Evolutionary conservation across 257 asterid species (phyloP), one percentile per base, ranked within the genome.

Genomic region (Nicotiana knightiana): DNA sequence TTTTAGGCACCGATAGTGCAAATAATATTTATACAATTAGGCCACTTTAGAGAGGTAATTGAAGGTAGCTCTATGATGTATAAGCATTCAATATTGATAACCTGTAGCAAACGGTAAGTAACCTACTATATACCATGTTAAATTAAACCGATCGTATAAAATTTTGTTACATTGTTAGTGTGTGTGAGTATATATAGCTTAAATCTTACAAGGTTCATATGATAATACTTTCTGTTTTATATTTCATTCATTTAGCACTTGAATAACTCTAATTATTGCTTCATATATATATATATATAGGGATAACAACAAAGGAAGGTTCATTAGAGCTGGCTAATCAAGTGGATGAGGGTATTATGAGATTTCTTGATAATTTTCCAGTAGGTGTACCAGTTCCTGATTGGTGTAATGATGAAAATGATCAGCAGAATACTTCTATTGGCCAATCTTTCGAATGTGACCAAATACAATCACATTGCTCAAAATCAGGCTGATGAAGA

Each of bases 301-400:
- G 32, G 7, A 46, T 35, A 75, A 86, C 84, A 32, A 30, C 37
- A 12, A 57, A 48, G 33, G 82, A 79, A 63, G 82, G 54, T 5
- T n/a, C 86, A 2, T 78, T 35, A 8, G 86, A 82, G 54, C 88
- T 81, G 57, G 81, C 30, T n/a, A 62, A 84, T 67, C 80, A 81
- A 1, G 77, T 87, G 83, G 97, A 92, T 21, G 94, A 92, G 13
- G 97, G 89, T 77, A 79, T 93, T 48, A 66, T 88, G 86, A 86
- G 87, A 80, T 90, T 93, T 53, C 90, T 93, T 1, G 91, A 91
- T 78, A 86, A 84, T 64, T 90, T 92, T 39, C 97, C 97, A 6
- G n/a, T 90, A 61, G 83, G 89, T 0, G 91, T 86, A 5, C 90
- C 91, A 4, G 83, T 88, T 63, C 93, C 95, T 0, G 90, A 93